phyloP scores from a whole-genome alignment of 805 yeast species.

The Monosporozyma servazzii region DNA sequence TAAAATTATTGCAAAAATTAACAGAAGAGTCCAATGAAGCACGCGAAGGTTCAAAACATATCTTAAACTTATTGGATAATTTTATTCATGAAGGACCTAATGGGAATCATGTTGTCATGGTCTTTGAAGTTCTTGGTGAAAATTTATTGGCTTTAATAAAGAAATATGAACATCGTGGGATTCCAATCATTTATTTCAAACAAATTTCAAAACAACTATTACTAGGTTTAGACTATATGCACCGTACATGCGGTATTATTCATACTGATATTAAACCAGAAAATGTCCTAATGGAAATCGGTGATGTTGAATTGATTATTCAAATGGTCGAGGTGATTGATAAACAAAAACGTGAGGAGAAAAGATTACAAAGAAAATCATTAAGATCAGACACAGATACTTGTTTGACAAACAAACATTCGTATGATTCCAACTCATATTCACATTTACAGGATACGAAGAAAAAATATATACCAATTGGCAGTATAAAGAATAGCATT shows the following conservation, averaged over 20 bases:
- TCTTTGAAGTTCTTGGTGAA: constrained; percentile 94
- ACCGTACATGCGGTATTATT: constrained; percentile 56
- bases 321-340: constrained; percentile 55
- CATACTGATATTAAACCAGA: constrained; percentile 76
- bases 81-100: constrained; percentile 84
- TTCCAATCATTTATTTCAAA: constrained; percentile 69
- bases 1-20: constrained; percentile 62
- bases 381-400: constrained; percentile 15
- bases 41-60: constrained; percentile 66
- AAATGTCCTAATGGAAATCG: constrained; percentile 69
- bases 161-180: constrained; percentile 65
- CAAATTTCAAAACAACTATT: constrained; percentile 74
- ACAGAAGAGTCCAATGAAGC: constrained; percentile 29
- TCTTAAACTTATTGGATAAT: constrained; percentile 72
- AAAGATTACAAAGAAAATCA: constrained; percentile 34
- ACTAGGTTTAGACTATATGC: constrained; percentile 56
- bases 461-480: background rate
- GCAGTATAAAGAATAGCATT: background rate
- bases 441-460: background rate
- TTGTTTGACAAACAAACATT: background rate
- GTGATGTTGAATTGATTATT: constrained; percentile 73
- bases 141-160: constrained; percentile 77
- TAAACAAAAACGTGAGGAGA: constrained; percentile 37
- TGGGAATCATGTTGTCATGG: constrained; percentile 94
- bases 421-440: background rate